Base-by-base conservation (phyloP, 768 basidiomycete species). In the Hortiboletus campestris region DNA sequence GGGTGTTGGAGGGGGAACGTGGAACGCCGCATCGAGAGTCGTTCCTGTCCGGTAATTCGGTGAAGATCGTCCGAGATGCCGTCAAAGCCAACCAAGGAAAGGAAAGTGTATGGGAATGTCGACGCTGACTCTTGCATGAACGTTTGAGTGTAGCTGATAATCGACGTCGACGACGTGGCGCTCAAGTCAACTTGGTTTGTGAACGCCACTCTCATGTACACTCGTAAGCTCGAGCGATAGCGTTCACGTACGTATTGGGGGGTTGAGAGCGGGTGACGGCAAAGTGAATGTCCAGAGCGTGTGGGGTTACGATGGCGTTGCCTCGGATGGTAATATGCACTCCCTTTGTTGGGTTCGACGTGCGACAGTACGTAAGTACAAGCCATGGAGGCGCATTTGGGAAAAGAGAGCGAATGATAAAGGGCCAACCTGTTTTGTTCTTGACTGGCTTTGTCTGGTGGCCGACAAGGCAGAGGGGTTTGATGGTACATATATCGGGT, bases 31-130 rank as follows among this genome's bases (percentile, higher is more conserved):
- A 42, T 39, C 22, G 51, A 36, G 20, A 14, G 19, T 41, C 39
- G 22, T 36, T 16, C 46, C 44, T 20, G 20, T 16, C 42, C 55
- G 39, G n/a, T 22, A 13, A 35, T 16, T 29, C 43, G 54, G 58
- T 17, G 46, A 49, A 45, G 42, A 51, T 48, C 45, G 25, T 47
- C 59, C 62, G 54, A 51, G 50, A 52, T 55, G 42, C 31, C 42
- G 50, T 51, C 49, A 50, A 39, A 39, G 51, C 25, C 12, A 22
- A 19, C 19, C 29, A 29, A 19, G 22, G 16, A 39, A n/a, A n/a
- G n/a, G n/a, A n/a, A n/a, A 25, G 25, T n/a, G n/a, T 17, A 43
- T 34, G 34, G 8, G 20, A 10, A 57, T 46, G 56, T 43, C 36
- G 42, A 46, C 28, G 10, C 19, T 20, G 50, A 38, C 44, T 20